Percentiles rank a stretch among this genome's conserved stretches.
Evolutionary conservation across 1,284 basidiomycete species (phyloP).

Genomic region (Schizophyllum amplum): DNA sequence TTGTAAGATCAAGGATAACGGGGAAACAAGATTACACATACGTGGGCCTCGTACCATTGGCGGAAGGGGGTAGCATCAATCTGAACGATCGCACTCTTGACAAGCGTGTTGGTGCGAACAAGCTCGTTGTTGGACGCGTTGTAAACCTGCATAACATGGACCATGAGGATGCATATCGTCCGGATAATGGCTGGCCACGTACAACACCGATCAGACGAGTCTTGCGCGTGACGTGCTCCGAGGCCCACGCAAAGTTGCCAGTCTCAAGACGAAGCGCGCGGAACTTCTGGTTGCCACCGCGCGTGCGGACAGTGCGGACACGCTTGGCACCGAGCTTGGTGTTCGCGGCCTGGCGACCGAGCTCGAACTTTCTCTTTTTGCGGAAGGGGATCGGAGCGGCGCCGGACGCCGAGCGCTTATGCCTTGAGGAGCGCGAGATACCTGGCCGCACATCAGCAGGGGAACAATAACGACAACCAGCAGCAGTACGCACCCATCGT

Average conservation of each 20-base stretch:
- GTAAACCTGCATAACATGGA: conserved; percentile 60
- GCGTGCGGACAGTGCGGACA: conserved; percentile 86
- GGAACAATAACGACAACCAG: conserved; percentile 7
- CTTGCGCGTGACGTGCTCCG: conserved; percentile 87
- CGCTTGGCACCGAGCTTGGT: conserved; percentile 94
- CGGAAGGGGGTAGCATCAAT: conserved; percentile 95
- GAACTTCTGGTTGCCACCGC: conserved; percentile 91
- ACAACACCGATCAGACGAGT: conserved; percentile 93
- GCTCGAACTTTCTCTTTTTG: conserved; percentile 99
- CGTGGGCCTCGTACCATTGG: conserved; percentile 97
- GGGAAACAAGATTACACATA: conserved; percentile 41
- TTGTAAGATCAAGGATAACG: conserved; percentile 8
- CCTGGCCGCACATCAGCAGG: conserved; percentile 35
- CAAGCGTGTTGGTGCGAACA: conserved; percentile 96
- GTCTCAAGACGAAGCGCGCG: conserved; percentile 89
- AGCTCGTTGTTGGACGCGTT: conserved; percentile 98
- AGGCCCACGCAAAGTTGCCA: conserved; percentile 97
- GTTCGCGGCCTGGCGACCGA: conserved; percentile 91
- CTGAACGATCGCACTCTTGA: conserved; percentile 92
- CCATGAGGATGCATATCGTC: conserved; percentile 1
- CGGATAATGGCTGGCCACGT: conserved; percentile 31
- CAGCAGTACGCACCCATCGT: conserved; percentile 46
- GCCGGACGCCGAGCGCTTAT: conserved; percentile 91
- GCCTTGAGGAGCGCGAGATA: conserved; percentile 91
- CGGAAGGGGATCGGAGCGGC: conserved; percentile 93